These are phyloP conservation scores for Penicillium soppii DNA, from an alignment of 495 filamentous ascomycete species.

Conservation along the genomic window DNA sequence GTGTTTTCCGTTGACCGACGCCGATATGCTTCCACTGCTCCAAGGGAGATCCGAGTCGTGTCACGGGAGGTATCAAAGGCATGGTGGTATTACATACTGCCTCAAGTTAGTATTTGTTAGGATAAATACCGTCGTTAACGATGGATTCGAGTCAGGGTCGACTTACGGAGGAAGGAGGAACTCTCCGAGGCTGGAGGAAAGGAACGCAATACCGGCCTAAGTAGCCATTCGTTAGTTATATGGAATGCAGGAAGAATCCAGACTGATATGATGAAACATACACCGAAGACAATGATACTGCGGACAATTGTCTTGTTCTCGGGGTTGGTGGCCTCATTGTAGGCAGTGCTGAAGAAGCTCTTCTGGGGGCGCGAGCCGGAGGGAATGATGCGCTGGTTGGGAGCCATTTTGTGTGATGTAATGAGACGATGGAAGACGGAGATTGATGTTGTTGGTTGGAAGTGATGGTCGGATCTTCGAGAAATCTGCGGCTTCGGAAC, in stretches of 20 bases:
- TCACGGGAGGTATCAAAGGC: slow-evolving; percentile 3
- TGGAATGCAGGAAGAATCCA: not conserved
- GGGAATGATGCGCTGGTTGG: slow-evolving; percentile 42
- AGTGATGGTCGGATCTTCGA: slow-evolving; percentile 26
- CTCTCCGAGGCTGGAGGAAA: slow-evolving; percentile 73
- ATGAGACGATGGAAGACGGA: slow-evolving; percentile 3
- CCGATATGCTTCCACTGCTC: slow-evolving; percentile 22
- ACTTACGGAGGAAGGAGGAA: slow-evolving; percentile 71
- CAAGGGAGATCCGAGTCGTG: slow-evolving; percentile 14
- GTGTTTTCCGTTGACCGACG: slow-evolving; percentile 18
- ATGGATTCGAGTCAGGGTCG: not conserved
- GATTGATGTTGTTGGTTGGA: slow-evolving; percentile 7
- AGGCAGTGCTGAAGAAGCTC: slow-evolving; percentile 51
- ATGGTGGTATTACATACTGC: slow-evolving; percentile 26
- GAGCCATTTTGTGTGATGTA: slow-evolving; percentile 33
- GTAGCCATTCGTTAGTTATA: slow-evolving; percentile 18
- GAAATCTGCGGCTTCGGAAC: slow-evolving; percentile 42
- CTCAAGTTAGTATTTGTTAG: slow-evolving; percentile 1
- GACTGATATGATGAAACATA: slow-evolving; percentile 40
- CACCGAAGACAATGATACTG: slow-evolving; percentile 70
- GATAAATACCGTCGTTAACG: not conserved
- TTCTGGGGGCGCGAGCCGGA: slow-evolving; percentile 40
- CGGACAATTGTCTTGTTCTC: slow-evolving; percentile 76
- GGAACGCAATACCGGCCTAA: slow-evolving; percentile 70
- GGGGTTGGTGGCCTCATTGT: slow-evolving; percentile 63